Percentiles rank a stretch among this genome's conserved stretches.
Evolutionary conservation across 1,284 basidiomycete species (phyloP).

Genomic region (Naganishia sp.): DNA sequence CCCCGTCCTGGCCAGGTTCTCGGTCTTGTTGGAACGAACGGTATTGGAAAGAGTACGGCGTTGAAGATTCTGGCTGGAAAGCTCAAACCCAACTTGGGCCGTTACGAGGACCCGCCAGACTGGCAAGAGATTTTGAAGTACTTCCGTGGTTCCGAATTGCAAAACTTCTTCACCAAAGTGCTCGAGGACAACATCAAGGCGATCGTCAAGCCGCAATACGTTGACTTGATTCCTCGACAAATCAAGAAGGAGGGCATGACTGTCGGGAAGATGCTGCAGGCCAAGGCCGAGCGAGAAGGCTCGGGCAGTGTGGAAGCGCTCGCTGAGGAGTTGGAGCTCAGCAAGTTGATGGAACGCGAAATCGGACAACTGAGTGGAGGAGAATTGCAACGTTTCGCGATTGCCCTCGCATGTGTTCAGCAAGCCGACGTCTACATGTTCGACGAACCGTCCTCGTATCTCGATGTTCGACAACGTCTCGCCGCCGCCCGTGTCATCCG

Average conservation of each 20-base stretch:
- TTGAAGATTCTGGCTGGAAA: conserved; percentile 94
- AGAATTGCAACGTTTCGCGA: conserved; percentile 91
- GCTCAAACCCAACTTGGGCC: conserved; percentile 56
- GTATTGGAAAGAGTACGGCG: conserved; percentile 97
- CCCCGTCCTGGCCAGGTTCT: conserved; percentile 94
- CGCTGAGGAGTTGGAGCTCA: conserved; percentile 80
- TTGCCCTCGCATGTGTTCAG: conserved; percentile 64
- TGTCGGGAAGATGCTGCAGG: conserved; percentile 79
- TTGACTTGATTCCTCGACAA: conserved; percentile 93
- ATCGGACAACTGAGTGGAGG: conserved; percentile 85
- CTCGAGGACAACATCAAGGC: conserved; percentile 96
- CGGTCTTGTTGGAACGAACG: conserved; percentile 93
- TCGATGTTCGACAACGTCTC: conserved; percentile 91
- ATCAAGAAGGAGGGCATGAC: conserved; percentile 82
- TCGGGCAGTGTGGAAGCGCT: conserved; percentile 70
- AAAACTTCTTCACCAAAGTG: conserved; percentile 99
- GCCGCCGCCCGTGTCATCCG: conserved; percentile 96
- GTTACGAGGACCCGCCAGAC: conserved; percentile 79
- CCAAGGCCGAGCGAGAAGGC: conserved; percentile 72
- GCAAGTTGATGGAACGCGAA: conserved; percentile 78
- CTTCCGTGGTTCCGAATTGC: conserved; percentile 93
- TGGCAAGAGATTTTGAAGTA: conserved; percentile 97
- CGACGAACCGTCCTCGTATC: conserved; percentile 94
- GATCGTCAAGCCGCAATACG: conserved; percentile 97
- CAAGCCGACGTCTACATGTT: conserved; percentile 95